These are phyloP conservation scores for Metarhizium humberi DNA, from an alignment of 2,329 filamentous ascomycete species.

Conservation along the genomic window DNA sequence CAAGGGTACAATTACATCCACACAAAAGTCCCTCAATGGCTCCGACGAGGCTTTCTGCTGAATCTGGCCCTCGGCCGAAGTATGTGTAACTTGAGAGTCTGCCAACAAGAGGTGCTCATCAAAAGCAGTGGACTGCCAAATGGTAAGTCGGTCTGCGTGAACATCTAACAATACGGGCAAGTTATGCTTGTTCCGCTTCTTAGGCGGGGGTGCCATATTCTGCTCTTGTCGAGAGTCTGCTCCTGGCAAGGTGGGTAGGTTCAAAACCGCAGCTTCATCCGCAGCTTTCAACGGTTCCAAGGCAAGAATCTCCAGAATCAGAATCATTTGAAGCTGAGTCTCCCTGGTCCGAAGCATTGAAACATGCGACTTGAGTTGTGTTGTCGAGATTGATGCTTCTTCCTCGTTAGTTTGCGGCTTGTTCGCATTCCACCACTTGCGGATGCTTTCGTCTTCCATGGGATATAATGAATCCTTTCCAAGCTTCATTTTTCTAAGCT, in stretches of 20 bases:
- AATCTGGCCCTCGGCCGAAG: constrained; percentile 23
- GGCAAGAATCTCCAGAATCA: constrained; percentile 68
- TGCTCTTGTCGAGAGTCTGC: constrained; percentile 20
- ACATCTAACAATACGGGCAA: constrained; percentile 59
- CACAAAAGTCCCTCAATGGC: constrained; percentile 65
- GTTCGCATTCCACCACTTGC: constrained; percentile 59
- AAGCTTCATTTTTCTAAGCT: constrained; percentile 55
- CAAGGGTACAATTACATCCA: constrained; percentile 75
- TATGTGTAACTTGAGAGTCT: constrained; percentile 33
- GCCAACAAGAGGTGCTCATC: constrained; percentile 44
- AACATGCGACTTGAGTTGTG: constrained; percentile 52
- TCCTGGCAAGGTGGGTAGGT: constrained; percentile 35
- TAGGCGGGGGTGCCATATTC: constrained; percentile 24
- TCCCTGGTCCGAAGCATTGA: constrained; percentile 62
- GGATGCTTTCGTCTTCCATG: constrained; percentile 53
- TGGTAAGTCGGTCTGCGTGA: constrained; percentile 68
- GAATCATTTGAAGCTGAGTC: constrained; percentile 71
- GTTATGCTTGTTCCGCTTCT: constrained; percentile 55
- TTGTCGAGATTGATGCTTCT: constrained; percentile 34
- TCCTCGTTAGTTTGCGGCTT: constrained; percentile 42
- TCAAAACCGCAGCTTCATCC: constrained; percentile 31
- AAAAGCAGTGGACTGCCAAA: constrained; percentile 70
- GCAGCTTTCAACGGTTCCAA: constrained; percentile 46
- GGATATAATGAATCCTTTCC: constrained; percentile 62
- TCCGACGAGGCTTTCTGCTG: constrained; percentile 42